Evolutionary conservation across 2,329 filamentous ascomycete species (phyloP).

Genomic region (Ophiostoma australiae): DNA sequence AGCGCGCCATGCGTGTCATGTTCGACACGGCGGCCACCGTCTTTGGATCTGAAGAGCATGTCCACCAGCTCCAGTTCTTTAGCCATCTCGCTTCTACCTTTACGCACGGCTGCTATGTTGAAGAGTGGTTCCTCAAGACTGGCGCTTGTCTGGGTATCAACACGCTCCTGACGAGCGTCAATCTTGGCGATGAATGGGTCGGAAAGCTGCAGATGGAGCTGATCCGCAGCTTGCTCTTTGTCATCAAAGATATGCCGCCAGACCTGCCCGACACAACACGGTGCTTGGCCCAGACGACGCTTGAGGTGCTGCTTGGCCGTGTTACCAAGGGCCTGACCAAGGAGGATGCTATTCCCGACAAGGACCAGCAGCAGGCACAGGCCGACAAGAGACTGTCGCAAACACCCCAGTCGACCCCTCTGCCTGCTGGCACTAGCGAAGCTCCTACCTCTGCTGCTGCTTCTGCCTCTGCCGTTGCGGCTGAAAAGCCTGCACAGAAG

Average conservation of each 20-base stretch:
- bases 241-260: constrained; percentile 96
- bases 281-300: constrained; percentile 72
- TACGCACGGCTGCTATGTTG: constrained; percentile 91
- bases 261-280: constrained; percentile 89
- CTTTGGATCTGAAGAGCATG: constrained; percentile 67
- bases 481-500: constrained; percentile 9
- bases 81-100: constrained; percentile 75
- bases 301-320: constrained; percentile 71
- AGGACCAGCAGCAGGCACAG: constrained; percentile 13
- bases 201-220: constrained; percentile 79
- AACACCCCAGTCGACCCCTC: constrained; percentile 11
- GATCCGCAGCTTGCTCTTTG: constrained; percentile 85
- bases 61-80: constrained; percentile 79
- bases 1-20: constrained; percentile 71
- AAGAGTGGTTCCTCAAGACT: constrained; percentile 98
- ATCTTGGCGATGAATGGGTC: constrained; percentile 80
- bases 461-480: background rate
- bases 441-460: background rate
- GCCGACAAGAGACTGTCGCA: constrained; percentile 18
- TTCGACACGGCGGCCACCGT: constrained; percentile 72
- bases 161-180: constrained; percentile 76
- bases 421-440: background rate
- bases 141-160: constrained; percentile 88
- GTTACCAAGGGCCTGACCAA: constrained; percentile 77
- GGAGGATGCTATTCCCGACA: constrained; percentile 52